These are phyloP conservation scores for Wickerhamiella brachini DNA, from an alignment of 805 yeast species.

Conservation along the genomic window DNA sequence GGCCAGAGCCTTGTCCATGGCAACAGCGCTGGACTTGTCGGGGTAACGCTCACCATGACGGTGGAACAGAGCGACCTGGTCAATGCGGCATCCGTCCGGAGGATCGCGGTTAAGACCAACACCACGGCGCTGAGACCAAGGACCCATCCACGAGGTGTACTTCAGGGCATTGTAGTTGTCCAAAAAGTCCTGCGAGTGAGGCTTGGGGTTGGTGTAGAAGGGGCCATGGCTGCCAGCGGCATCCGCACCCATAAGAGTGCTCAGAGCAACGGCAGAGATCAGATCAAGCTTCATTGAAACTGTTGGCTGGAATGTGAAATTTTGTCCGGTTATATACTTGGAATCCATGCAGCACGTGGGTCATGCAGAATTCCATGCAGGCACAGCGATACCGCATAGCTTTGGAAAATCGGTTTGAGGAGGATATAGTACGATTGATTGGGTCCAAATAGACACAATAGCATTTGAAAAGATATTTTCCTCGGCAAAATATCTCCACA, in stretches of 20 bases:
- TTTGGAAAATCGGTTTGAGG: background rate
- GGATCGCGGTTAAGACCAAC: slow-evolving; percentile 39
- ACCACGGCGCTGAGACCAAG: slow-evolving; percentile 36
- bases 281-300: slow-evolving; percentile 1
- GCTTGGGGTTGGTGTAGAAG: slow-evolving; percentile 1
- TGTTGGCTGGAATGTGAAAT: background rate
- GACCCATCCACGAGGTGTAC: slow-evolving; percentile 36
- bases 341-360: background rate
- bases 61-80: slow-evolving; percentile 38
- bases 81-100: slow-evolving; percentile 37
- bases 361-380: background rate
- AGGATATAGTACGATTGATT: background rate
- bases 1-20: slow-evolving; percentile 7
- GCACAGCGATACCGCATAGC: background rate
- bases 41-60: slow-evolving; percentile 53
- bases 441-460: background rate
- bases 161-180: slow-evolving; percentile 33
- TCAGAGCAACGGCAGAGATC: slow-evolving; percentile 4
- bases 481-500: background rate
- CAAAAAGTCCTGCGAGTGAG: slow-evolving; percentile 12
- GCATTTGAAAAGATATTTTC: background rate
- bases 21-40: slow-evolving; percentile 11
- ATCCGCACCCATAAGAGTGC: slow-evolving; percentile 1
- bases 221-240: background rate
- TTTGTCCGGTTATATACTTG: background rate